Percentiles rank a stretch among this genome's conserved stretches.
These are phyloP conservation scores for Triangularia verruculosa DNA, from an alignment of 2,329 filamentous ascomycete species.

Conservation along the genomic window DNA sequence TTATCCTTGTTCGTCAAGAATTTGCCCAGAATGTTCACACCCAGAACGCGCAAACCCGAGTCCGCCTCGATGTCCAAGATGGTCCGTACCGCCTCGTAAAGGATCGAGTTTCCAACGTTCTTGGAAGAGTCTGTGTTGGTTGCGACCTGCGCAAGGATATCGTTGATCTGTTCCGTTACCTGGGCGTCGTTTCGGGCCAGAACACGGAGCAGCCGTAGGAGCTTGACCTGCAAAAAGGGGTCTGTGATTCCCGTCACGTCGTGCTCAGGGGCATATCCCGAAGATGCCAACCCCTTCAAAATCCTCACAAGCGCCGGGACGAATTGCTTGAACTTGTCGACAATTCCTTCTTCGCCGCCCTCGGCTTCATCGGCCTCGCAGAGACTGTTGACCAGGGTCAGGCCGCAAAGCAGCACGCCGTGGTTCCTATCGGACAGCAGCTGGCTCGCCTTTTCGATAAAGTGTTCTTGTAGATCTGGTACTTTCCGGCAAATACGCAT, in stretches of 20 bases:
- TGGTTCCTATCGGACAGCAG: slow-evolving; percentile 92
- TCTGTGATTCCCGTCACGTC: slow-evolving; percentile 98
- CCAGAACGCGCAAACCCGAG: slow-evolving; percentile 86
- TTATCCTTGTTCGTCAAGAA: slow-evolving; percentile 98
- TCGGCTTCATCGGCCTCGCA: slow-evolving; percentile 95
- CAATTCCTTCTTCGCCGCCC: slow-evolving; percentile 81
- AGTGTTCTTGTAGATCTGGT: slow-evolving; percentile 94
- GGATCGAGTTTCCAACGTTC: slow-evolving; percentile 96
- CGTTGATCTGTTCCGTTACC: slow-evolving; percentile 96
- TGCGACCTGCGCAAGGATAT: slow-evolving; percentile 94
- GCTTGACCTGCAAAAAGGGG: slow-evolving; percentile 96
- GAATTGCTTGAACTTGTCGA: slow-evolving; percentile 86
- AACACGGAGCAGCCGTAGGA: slow-evolving; percentile 80
- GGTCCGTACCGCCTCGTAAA: slow-evolving; percentile 95
- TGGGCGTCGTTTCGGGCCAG: slow-evolving; percentile 81
- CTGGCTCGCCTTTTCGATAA: slow-evolving; percentile 87
- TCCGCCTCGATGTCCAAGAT: slow-evolving; percentile 98
- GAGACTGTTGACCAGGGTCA: slow-evolving; percentile 86
- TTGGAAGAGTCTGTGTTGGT: slow-evolving; percentile 98
- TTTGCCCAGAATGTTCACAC: slow-evolving; percentile 97
- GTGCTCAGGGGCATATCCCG: slow-evolving; percentile 95
- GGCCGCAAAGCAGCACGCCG: slow-evolving; percentile 85
- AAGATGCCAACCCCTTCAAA: slow-evolving; percentile 87
- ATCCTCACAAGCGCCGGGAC: slow-evolving; percentile 85
- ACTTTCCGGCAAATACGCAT: slow-evolving; percentile 99